phyloP scores from a whole-genome alignment of 805 yeast species.

The Saturnispora sanitii region DNA sequence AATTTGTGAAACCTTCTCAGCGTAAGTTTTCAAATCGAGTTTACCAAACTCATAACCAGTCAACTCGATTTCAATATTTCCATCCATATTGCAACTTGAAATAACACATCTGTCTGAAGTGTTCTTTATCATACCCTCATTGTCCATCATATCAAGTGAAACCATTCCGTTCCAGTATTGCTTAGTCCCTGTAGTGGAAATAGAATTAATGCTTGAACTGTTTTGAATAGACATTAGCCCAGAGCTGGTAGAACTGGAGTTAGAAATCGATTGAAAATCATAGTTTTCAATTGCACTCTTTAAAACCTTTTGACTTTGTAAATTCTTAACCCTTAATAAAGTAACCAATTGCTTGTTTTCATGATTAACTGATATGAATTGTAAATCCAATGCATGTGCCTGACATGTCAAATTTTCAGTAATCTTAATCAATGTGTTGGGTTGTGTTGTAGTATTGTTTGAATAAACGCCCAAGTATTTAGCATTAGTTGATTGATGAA shows the following conservation, averaged over 20 bases:
- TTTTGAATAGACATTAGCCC: conserved; percentile 1
- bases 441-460: background rate
- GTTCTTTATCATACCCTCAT: conserved; percentile 8
- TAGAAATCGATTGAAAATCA: background rate
- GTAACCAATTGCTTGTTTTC: conserved; percentile 5
- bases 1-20: conserved; percentile 2
- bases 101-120: conserved; percentile 13
- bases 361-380: conserved; percentile 10
- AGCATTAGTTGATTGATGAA: background rate
- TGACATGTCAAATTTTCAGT: conserved; percentile 6
- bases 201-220: conserved; percentile 6
- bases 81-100: background rate
- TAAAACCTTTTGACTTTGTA: background rate
- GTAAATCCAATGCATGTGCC: conserved; percentile 13
- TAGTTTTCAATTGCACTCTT: conserved; percentile 4
- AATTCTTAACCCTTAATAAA: conserved; percentile 11
- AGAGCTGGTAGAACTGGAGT: conserved; percentile 2
- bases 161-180: conserved; percentile 7
- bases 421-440: conserved; percentile 5
- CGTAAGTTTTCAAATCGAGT: conserved; percentile 4
- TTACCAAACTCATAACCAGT: conserved; percentile 15
- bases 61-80: conserved; percentile 6
- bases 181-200: background rate
- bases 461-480: conserved; percentile 1
- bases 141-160: conserved; percentile 4